Base-by-base conservation (phyloP, 805 yeast genomes). In the Myxozyma neotropica region DNA sequence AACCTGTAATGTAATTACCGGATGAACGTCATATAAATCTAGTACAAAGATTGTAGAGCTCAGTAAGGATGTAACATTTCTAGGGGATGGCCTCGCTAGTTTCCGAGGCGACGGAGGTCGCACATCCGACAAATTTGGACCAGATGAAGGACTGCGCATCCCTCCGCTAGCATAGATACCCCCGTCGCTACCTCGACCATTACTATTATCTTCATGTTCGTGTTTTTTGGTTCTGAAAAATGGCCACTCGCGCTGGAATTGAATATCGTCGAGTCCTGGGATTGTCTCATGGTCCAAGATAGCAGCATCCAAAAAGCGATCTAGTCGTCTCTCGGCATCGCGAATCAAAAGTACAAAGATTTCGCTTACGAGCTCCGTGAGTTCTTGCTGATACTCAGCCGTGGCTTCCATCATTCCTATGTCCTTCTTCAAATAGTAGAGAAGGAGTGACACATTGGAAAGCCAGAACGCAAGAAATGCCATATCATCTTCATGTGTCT, bases 11-110 rank as follows among this genome's bases (percentile, higher is more conserved):
- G 83, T 83, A n/a, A 89, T 77, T 21, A 89, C 76, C 6, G 90
- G 88, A 69, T 88, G 93, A 6, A 90, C 88, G 64, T 86, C 82
- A 72, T 88, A 95, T 40, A 93, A 74, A 56, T 88, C 90, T 68
- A 92, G 78, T 2, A 94, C 93, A 68, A 92, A 90, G 45, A 90
- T 80, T 54, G 95, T 78, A 0, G 98, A 96, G 31, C 96, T 95
- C 59, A 94, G 79, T 0, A 92, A 87, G 68, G 94, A 56, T 4
- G 61, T 60, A 17, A 56, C 55, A 23, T 52, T 60, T 21, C 64
- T 53, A 0, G 99, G 99, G 0, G 97, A 89, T 2, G 97, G 96
- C 70, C 84, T 85, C 80, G 88, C 84, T 69, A 89, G 87, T 58
- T 88, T 87, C 48, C 82, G 79, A 21, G 88, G 82, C 0, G 93